Conservation (phyloP, 805 yeast genomes). For the Schwanniomyces vanrijiae region DNA sequence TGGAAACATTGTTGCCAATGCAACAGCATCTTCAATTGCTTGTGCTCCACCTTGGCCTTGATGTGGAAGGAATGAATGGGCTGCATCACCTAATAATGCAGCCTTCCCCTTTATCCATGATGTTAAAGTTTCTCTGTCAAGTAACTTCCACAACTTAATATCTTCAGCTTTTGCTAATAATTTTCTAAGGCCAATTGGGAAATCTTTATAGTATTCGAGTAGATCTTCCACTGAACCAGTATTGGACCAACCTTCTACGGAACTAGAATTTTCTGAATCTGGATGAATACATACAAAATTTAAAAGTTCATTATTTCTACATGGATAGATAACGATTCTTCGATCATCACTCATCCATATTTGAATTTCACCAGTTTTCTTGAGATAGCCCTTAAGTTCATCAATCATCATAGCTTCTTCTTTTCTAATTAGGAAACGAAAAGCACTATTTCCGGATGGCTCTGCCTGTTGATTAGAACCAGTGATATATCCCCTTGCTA, state of each 20-base stretch:
- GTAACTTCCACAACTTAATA: conserved; percentile 1
- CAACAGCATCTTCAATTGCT: conserved; percentile 4
- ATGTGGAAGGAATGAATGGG: conserved; percentile 3
- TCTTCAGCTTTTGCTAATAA: not conserved
- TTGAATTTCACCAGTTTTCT: not conserved
- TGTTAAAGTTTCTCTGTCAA: not conserved
- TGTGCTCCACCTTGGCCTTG: conserved; percentile 6
- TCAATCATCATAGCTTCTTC: not conserved
- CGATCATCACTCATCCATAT: not conserved
- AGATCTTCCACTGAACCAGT: conserved; percentile 1
- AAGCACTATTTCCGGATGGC: conserved; percentile 1
- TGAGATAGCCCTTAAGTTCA: not conserved
- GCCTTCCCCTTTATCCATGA: conserved; percentile 3
- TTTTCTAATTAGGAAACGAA: not conserved
- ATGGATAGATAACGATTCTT: not conserved
- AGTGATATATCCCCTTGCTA: not conserved
- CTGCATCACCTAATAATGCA: conserved; percentile 5
- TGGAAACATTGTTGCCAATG: conserved; percentile 3
- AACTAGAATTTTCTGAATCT: not conserved
- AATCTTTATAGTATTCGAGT: not conserved
- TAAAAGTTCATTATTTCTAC: not conserved
- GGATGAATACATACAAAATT: conserved; percentile 1
- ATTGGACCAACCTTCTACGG: conserved; percentile 2
- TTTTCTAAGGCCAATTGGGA: not conserved
- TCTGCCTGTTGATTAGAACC: not conserved